Conservation (phyloP, 371 early-diverging fungal genomes). For the Chytridium lagenaria region DNA sequence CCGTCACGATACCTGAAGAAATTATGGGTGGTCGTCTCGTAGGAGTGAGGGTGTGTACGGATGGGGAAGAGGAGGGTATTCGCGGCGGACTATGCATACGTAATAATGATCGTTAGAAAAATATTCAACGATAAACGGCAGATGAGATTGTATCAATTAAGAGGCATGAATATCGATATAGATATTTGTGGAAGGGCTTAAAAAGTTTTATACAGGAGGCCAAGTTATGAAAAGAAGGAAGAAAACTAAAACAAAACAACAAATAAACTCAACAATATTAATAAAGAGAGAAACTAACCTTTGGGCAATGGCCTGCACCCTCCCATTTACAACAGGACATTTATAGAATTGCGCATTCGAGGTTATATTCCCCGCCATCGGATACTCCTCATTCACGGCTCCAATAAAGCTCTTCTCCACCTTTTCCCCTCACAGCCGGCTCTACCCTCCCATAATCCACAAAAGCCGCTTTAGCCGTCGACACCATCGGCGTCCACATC, state of each 20-base stretch:
- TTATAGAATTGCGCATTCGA: conserved; percentile 36
- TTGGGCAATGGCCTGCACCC: conserved; percentile 25
- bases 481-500: conserved; percentile 4
- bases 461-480: conserved; percentile 25
- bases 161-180: too few species aligned
- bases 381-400: conserved; percentile 31
- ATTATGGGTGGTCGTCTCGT: conserved; percentile 38
- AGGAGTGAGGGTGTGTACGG: conserved; percentile 14
- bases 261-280: too few species aligned
- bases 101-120: too few species aligned
- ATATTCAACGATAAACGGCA: too few species aligned
- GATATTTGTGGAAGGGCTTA: too few species aligned
- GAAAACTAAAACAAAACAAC: neutral
- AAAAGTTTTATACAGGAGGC: too few species aligned
- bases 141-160: too few species aligned
- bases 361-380: conserved; percentile 31
- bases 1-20: conserved; percentile 36
- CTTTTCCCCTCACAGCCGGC: neutral
- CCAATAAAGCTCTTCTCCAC: conserved; percentile 18
- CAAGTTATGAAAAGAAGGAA: neutral
- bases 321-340: neutral
- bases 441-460: conserved; percentile 26
- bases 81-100: conserved; percentile 14
- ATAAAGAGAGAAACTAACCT: conserved; percentile 9
- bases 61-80: conserved; percentile 28